Evolutionary conservation across 2,329 filamentous ascomycete genomes (phyloP), one percentile per base, ranked within the genome.

Genomic region (Neofusicoccum umdonicola): DNA sequence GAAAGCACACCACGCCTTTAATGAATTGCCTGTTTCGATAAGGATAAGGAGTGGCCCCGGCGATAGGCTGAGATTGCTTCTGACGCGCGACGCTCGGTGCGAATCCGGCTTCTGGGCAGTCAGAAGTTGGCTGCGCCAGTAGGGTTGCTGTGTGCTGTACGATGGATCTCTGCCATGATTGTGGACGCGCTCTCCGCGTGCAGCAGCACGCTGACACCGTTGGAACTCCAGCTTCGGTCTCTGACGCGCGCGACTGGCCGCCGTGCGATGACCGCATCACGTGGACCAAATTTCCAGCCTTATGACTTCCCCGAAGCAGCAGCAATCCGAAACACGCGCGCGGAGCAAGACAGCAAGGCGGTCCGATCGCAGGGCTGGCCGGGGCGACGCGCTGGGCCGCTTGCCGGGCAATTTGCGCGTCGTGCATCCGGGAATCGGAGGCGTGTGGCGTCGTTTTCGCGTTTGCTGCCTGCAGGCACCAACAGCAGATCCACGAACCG

Each of bases 21-120:
- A 61, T 61, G 57, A 61, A 37, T 27, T 61, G 17, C 57, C 57
- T 19, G 57, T 15, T 50, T 48, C 27, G 57, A 61, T 61, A 61
- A 50, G 57, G 57, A 47, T 61, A 50, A 61, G 57, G 42, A 61
- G 57, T 34, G 39, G 41, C 54, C 39, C 19, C 27, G 11, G 15
- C 54, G 54, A 58, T 58, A 45, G 54, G 54, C 27, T 58, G 54
- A 45, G 39, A 58, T 45, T 58, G 52, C 37, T 58, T 34, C 27
- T 35, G 47, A 17, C 8, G 47, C 47, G 13, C 54, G n/a, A 56
- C 27, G 54, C 39, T 44, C 54, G 54, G 51, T 27, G 54, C 11
- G 54, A 45, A 58, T 19, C 22, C 27, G 22, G 54, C 54, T 45
- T 58, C 22, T 19, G 41, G 27, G n/a, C 15, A 7, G 35, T 35